phyloP scores from a whole-genome alignment of 2,329 filamentous ascomycete genomes.

The Pleomassaria siparia region DNA sequence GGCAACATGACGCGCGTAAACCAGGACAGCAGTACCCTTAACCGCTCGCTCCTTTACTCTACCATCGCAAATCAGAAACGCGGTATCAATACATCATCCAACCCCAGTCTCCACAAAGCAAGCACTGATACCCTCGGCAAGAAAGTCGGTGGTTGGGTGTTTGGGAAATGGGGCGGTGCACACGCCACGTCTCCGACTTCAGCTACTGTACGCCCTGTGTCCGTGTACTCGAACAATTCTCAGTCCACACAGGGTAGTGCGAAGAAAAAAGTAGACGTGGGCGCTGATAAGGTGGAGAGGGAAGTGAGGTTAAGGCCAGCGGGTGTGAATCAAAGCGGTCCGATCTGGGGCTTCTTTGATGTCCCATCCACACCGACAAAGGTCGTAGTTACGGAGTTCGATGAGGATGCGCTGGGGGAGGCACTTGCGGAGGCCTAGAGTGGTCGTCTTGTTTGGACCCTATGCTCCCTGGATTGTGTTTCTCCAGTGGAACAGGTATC shows the following conservation, averaged over 20 bases:
- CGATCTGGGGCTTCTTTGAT: slow-evolving; percentile 44
- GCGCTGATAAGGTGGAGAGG: slow-evolving; percentile 9
- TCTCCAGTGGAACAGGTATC: not conserved
- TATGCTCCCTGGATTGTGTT: not conserved
- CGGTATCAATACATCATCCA: slow-evolving; percentile 29
- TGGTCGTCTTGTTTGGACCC: not conserved
- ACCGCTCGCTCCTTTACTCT: slow-evolving; percentile 54
- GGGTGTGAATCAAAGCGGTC: slow-evolving; percentile 43
- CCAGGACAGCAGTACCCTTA: slow-evolving; percentile 55
- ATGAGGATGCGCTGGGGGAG: slow-evolving; percentile 42
- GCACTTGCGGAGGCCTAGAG: slow-evolving; percentile 28
- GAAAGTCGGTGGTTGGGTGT: slow-evolving; percentile 66
- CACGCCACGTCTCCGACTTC: slow-evolving; percentile 39
- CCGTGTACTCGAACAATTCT: not conserved
- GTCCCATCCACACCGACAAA: slow-evolving; percentile 36
- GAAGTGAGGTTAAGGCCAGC: slow-evolving; percentile 26
- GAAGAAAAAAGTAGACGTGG: not conserved
- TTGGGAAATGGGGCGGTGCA: slow-evolving; percentile 62
- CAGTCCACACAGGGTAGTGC: not conserved
- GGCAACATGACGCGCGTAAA: slow-evolving; percentile 53
- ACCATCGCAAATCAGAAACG: slow-evolving; percentile 31
- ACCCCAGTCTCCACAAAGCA: slow-evolving; percentile 8
- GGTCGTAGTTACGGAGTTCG: slow-evolving; percentile 39
- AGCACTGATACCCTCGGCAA: slow-evolving; percentile 45
- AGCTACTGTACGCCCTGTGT: too few relatives aligned